Percentiles rank a stretch among this genome's conserved stretches.
These are phyloP conservation scores for Irpex sp. DNA, from an alignment of 1,284 basidiomycete species.

Conservation along the genomic window DNA sequence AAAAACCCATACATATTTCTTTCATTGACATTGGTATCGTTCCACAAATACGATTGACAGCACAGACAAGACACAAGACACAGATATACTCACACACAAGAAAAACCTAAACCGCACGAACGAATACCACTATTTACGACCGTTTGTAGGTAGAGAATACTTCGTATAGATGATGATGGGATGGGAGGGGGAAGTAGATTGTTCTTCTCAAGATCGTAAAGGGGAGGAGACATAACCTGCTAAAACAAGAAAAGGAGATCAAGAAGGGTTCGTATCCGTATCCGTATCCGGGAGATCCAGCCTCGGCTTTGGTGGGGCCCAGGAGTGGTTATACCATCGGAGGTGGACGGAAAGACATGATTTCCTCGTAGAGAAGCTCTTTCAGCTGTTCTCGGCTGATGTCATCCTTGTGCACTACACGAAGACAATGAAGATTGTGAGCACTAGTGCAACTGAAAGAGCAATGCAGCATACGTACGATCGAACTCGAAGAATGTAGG, in stretches of 20 bases:
- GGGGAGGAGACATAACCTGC: too few species aligned
- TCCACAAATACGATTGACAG: not conserved
- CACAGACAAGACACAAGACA: not conserved
- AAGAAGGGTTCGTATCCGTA: not conserved
- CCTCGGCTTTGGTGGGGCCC: not conserved
- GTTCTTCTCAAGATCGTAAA: not conserved
- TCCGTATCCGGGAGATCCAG: not conserved
- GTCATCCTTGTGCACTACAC: slow-evolving; percentile 86
- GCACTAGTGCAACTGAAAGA: too few species aligned
- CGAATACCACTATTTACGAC: not conserved
- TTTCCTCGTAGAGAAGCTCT: slow-evolving; percentile 65
- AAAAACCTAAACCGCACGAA: not conserved
- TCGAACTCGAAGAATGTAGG: slow-evolving; percentile 95
- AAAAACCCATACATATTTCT: not conserved
- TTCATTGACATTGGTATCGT: not conserved
- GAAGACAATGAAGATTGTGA: not conserved
- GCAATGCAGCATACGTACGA: slow-evolving; percentile 30
- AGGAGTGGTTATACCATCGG: slow-evolving; percentile 44
- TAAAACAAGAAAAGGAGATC: not conserved
- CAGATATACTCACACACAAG: not conserved
- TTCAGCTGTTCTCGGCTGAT: slow-evolving; percentile 84
- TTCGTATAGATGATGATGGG: not conserved
- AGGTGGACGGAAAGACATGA: slow-evolving; percentile 74
- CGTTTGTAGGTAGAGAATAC: not conserved
- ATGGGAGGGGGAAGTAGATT: not conserved